These are phyloP conservation scores for Desmodesmus armatus DNA, from an alignment of 139 green algal species.

Conservation along the genomic window DNA sequence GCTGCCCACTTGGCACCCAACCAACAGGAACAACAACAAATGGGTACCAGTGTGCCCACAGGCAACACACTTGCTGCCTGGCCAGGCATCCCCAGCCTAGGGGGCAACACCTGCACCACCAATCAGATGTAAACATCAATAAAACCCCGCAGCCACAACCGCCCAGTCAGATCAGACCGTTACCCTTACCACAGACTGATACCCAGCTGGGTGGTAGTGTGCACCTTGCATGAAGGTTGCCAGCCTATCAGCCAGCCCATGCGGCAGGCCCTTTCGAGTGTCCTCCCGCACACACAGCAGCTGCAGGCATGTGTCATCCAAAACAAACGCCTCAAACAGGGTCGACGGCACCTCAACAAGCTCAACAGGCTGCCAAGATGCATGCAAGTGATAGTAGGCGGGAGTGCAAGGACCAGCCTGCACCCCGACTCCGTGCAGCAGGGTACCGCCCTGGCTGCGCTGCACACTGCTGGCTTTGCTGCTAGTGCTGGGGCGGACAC, in stretches of 20 bases:
- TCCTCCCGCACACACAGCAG: constrained; percentile 15
- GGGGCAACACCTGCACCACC: not conserved
- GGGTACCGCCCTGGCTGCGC: not conserved
- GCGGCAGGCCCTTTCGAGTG: not conserved
- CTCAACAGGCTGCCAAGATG: constrained; percentile 31
- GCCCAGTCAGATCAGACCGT: not conserved
- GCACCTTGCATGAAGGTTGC: not conserved
- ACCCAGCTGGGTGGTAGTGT: constrained; percentile 8
- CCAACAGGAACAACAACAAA: not conserved
- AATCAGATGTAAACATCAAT: not conserved
- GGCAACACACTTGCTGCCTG: not conserved
- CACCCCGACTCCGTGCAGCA: not conserved
- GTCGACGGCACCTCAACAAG: constrained; percentile 21
- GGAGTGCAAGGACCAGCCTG: no score
- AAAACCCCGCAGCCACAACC: not conserved
- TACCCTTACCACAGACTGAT: constrained; percentile 10
- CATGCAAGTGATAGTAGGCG: constrained; percentile 25
- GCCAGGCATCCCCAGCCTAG: not conserved
- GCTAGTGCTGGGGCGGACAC: not conserved
- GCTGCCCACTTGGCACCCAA: not conserved
- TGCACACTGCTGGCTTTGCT: not conserved
- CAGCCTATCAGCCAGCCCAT: not conserved
- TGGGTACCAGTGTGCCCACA: not conserved
- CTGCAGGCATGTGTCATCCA: constrained; percentile 14
- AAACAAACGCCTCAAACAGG: constrained; percentile 15